Evolutionary conservation across 2,329 filamentous ascomycete genomes (phyloP).

Genomic region (Talaromyces verruculosus): DNA sequence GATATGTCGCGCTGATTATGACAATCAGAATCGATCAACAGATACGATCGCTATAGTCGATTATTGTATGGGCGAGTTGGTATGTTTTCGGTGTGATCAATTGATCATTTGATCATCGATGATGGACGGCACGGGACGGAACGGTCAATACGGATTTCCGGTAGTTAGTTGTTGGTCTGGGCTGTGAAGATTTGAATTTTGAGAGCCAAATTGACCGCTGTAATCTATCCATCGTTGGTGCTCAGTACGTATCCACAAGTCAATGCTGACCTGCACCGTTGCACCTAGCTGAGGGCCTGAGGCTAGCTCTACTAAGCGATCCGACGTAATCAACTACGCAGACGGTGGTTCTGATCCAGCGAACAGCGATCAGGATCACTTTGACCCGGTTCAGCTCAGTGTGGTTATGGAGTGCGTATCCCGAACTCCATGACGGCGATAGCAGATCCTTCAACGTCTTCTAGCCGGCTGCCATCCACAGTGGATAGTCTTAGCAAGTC

Average conservation of each 20-base stretch:
- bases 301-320: neutral
- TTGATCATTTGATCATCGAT: neutral
- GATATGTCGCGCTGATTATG: neutral
- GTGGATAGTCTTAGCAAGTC: neutral
- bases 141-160: neutral
- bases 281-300: neutral
- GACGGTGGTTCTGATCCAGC: neutral
- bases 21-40: neutral
- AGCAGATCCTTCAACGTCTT: conserved; percentile 3
- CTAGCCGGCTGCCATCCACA: neutral
- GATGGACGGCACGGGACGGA: neutral
- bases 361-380: neutral
- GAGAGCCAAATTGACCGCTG: neutral
- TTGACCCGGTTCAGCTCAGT: neutral
- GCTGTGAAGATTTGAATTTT: neutral
- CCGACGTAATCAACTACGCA: neutral
- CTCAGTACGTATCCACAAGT: neutral
- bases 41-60: neutral
- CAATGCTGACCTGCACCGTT: neutral
- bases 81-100: neutral
- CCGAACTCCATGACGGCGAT: neutral
- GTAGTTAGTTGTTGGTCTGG: neutral
- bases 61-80: neutral
- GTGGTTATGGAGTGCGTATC: neutral
- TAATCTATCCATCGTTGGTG: neutral